Percentiles rank a stretch among this genome's conserved stretches.
Conservation (phyloP, 192 early-diverging fungal species). For the Allomyces javanicus region DNA sequence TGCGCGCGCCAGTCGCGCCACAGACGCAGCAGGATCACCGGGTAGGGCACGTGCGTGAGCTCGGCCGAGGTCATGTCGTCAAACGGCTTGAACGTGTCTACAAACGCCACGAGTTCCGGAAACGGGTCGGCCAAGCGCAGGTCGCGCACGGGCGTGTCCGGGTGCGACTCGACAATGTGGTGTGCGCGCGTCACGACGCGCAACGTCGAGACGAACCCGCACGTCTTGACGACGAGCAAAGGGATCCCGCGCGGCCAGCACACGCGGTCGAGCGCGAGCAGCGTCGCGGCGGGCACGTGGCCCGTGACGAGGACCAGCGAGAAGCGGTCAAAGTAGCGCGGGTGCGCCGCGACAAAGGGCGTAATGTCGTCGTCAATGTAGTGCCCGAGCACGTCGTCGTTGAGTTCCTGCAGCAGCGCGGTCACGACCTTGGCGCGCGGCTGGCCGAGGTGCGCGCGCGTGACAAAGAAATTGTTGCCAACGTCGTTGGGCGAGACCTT, state of each 20-base stretch:
- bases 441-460: constrained; percentile 34
- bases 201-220: constrained; percentile 60
- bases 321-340: constrained; percentile 44
- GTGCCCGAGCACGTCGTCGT: constrained; percentile 58
- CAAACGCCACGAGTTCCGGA: constrained; percentile 38
- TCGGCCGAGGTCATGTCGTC: constrained; percentile 39
- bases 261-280: constrained; percentile 33
- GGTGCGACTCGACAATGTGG: constrained; percentile 82
- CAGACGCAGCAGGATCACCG: constrained; percentile 46
- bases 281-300: constrained; percentile 26
- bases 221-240: constrained; percentile 42
- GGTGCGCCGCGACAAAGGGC: constrained; percentile 24
- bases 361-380: constrained; percentile 18
- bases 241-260: constrained; percentile 43
- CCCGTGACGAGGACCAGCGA: constrained; percentile 55
- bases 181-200: constrained; percentile 45
- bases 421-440: constrained; percentile 38
- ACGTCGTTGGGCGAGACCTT: constrained; percentile 44
- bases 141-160: constrained; percentile 22
- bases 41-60: constrained; percentile 66
- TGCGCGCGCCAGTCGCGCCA: too few species aligned
- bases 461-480: constrained; percentile 88
- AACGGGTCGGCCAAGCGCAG: constrained; percentile 63
- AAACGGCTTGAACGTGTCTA: constrained; percentile 41
- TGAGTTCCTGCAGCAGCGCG: constrained; percentile 59